These are phyloP conservation scores for Lactuca sativa DNA, from an alignment of 129 eudicot species.

Conservation along the genomic window DNA sequence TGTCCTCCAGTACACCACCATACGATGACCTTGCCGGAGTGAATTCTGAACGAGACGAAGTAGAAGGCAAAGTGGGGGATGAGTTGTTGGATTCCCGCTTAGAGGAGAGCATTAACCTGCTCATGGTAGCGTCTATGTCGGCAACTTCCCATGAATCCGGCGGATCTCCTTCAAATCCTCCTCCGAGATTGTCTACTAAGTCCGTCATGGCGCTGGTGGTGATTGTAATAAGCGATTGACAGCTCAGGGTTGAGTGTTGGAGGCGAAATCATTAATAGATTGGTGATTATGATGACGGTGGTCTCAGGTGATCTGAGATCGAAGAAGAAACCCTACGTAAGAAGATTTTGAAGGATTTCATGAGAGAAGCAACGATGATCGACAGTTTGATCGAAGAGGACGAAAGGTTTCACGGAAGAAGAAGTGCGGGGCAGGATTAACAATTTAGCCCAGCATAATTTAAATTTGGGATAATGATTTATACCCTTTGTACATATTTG, in stretches of 20 bases:
- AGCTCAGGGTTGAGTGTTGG: slow-evolving; percentile 25
- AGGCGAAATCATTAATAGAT: slow-evolving; percentile 23
- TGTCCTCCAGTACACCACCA: slow-evolving; percentile 50
- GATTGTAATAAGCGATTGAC: slow-evolving; percentile 11
- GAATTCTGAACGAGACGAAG: slow-evolving; percentile 22
- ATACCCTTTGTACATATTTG: too few species aligned
- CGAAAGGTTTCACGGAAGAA: slow-evolving; percentile 32
- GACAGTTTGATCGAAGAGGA: slow-evolving; percentile 12
- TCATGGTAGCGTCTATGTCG: slow-evolving; percentile 76
- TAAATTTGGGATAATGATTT: too few species aligned
- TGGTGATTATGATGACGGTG: slow-evolving; percentile 2
- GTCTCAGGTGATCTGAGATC: slow-evolving; percentile 26
- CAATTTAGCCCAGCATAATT: too few species aligned
- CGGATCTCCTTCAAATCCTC: slow-evolving; percentile 25
- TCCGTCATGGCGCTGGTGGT: slow-evolving; percentile 37
- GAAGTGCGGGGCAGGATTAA: background rate
- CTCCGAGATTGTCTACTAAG: slow-evolving; percentile 52
- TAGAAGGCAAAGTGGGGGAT: slow-evolving; percentile 15
- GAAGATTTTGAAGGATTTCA: slow-evolving; percentile 23
- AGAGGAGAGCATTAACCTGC: slow-evolving; percentile 56
- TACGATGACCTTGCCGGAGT: slow-evolving; percentile 18
- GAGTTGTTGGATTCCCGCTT: slow-evolving; percentile 29
- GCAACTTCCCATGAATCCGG: slow-evolving; percentile 96
- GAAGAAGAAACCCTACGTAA: background rate
- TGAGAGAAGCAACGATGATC: slow-evolving; percentile 15